These are phyloP conservation scores for Mortierella sp. DNA, from an alignment of 371 early-diverging fungal genomes.

Conservation along the genomic window DNA sequence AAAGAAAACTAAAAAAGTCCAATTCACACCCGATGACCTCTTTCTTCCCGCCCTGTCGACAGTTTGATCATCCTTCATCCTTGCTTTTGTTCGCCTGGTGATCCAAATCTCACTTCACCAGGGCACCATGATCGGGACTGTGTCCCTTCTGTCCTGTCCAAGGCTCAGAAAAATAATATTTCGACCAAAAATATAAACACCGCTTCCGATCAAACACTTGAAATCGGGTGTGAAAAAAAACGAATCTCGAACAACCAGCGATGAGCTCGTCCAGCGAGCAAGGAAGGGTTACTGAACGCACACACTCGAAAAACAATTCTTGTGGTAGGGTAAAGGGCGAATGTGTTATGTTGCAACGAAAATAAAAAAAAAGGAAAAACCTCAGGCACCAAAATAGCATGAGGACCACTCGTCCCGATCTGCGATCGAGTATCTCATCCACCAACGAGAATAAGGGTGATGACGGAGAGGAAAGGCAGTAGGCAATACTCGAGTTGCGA, in stretches of 20 bases:
- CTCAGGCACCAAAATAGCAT: conserved; percentile 6
- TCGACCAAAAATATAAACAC: conserved; percentile 41
- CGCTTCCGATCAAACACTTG: conserved; percentile 48
- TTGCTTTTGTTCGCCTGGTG: too few relatives aligned
- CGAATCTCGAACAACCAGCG: neutral
- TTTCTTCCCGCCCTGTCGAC: too few relatives aligned
- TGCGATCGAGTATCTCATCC: conserved; percentile 10
- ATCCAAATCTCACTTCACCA: too few relatives aligned
- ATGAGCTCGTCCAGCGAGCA: neutral
- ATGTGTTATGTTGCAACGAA: neutral
- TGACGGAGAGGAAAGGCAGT: neutral
- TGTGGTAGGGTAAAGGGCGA: too few relatives aligned
- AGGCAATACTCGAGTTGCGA: too few relatives aligned
- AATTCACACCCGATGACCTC: too few relatives aligned
- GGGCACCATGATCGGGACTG: conserved; percentile 14
- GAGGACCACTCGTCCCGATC: neutral
- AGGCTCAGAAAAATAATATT: conserved; percentile 42
- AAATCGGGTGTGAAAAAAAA: conserved; percentile 15
- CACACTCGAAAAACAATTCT: too few relatives aligned
- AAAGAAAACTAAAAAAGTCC: too few relatives aligned
- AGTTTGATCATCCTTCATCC: too few relatives aligned
- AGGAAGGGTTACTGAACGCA: neutral
- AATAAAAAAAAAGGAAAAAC: neutral
- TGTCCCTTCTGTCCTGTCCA: neutral
- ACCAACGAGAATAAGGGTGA: neutral